Evolutionary conservation across 129 eudicot species (phyloP).

Genomic region (Logfia minima): DNA sequence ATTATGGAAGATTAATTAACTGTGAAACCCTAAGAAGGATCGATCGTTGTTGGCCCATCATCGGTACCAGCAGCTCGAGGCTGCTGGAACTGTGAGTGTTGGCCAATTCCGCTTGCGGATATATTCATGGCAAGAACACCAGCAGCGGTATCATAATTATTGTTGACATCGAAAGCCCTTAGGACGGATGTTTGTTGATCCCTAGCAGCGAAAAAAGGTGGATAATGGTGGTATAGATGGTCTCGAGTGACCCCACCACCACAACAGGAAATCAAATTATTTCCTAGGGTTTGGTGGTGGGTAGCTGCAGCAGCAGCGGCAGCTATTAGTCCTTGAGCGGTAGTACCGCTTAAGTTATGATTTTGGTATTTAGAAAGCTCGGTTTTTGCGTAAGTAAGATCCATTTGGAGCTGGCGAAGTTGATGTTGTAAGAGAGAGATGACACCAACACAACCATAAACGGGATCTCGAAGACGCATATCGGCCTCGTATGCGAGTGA

Average conservation of each 20-base stretch:
- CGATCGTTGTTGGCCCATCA: constrained; percentile 55
- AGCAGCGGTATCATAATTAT: constrained; percentile 42
- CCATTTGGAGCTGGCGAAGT: constrained; percentile 82
- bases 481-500: constrained; percentile 89
- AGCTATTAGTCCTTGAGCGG: constrained; percentile 46
- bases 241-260: constrained; percentile 48
- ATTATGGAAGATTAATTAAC: constrained; percentile 21
- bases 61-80: constrained; percentile 48
- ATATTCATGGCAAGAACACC: constrained; percentile 68
- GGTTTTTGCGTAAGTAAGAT: constrained; percentile 70
- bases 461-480: constrained; percentile 89
- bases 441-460: constrained; percentile 92
- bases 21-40: constrained; percentile 53
- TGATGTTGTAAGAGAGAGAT: constrained; percentile 91
- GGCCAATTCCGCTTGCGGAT: constrained; percentile 49
- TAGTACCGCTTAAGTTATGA: constrained; percentile 27
- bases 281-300: constrained; percentile 50
- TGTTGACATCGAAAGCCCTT: constrained; percentile 49
- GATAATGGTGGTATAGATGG: constrained; percentile 49
- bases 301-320: constrained; percentile 52
- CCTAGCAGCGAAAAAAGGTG: constrained; percentile 48
- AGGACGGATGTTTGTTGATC: constrained; percentile 44
- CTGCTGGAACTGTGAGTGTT: constrained; percentile 56
- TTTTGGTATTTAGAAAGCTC: constrained; percentile 85
- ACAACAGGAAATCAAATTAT: constrained; percentile 35